These are phyloP conservation scores for Amphibolis antarctica DNA, from an alignment of 106 monocot species.

Conservation along the genomic window DNA sequence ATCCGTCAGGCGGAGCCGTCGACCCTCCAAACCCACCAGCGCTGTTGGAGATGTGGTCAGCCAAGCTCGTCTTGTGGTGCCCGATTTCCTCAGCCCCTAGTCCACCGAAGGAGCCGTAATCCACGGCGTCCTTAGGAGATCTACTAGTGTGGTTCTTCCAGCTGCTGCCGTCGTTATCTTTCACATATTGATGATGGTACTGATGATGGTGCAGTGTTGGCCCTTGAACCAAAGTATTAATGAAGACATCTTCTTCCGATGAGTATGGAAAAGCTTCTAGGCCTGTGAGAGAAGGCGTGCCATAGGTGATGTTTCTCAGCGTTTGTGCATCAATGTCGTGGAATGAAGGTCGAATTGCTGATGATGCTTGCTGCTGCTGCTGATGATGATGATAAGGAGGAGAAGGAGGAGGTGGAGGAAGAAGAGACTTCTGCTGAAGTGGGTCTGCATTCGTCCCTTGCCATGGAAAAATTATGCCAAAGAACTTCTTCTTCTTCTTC, in stretches of 20 bases:
- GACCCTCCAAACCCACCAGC: not conserved
- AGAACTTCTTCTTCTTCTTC: slow-evolving; percentile 55
- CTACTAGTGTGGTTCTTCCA: not conserved
- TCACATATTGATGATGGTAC: too few species aligned
- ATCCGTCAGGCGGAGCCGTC: not conserved
- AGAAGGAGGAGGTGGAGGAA: too few species aligned
- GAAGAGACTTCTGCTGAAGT: too few species aligned
- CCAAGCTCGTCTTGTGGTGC: not conserved
- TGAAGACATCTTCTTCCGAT: not conserved
- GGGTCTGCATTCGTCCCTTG: slow-evolving; percentile 19
- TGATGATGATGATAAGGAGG: too few species aligned
- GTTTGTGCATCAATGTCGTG: not conserved
- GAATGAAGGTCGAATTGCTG: not conserved
- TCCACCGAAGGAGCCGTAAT: not conserved
- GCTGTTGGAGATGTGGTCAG: not conserved
- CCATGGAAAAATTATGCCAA: slow-evolving; percentile 20
- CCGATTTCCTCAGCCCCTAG: not conserved
- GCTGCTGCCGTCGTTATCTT: not conserved
- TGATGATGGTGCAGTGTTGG: not conserved
- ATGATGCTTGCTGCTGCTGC: not conserved
- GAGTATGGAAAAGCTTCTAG: not conserved
- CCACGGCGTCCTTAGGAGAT: not conserved
- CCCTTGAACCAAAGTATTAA: too few species aligned
- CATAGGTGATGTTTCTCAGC: not conserved
- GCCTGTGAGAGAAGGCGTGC: not conserved